phyloP scores from a whole-genome alignment of 2,329 filamentous ascomycete species.

The Byssochlamys sp. region DNA sequence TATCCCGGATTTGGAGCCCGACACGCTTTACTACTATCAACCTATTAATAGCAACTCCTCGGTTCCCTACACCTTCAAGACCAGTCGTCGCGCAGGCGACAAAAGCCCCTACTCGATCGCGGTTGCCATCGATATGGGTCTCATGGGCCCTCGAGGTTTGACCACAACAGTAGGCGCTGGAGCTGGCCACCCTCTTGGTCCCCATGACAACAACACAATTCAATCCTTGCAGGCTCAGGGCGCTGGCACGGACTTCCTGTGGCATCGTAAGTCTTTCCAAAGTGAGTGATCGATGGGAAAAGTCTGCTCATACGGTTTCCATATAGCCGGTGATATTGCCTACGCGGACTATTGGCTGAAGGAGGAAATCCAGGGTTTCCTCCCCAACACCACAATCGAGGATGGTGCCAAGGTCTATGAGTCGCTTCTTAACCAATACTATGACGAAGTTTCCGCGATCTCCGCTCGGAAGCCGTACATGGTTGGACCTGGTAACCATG shows the following conservation, averaged over 20 bases:
- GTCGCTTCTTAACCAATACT: conserved; percentile 6
- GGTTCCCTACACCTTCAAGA: conserved; percentile 12
- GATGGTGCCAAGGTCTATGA: conserved; percentile 5
- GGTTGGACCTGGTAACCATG: conserved; percentile 10
- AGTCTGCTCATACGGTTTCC: neutral
- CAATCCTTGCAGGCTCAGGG: conserved; percentile 2
- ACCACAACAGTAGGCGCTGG: conserved; percentile 5
- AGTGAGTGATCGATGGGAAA: neutral
- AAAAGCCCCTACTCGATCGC: conserved; percentile 13
- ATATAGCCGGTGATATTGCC: conserved; percentile 7
- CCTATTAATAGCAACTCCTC: conserved; percentile 8
- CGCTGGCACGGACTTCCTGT: conserved; percentile 8
- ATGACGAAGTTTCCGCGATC: conserved; percentile 5
- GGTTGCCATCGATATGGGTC: conserved; percentile 8
- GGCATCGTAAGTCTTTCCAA: conserved; percentile 5
- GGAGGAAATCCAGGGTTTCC: conserved; percentile 4
- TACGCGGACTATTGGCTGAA: conserved; percentile 10
- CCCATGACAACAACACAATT: conserved; percentile 8
- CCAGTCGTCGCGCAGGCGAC: conserved; percentile 11
- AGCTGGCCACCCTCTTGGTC: conserved; percentile 1
- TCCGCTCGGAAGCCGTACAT: conserved; percentile 7
- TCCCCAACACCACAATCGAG: conserved; percentile 3
- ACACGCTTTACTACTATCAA: conserved; percentile 16
- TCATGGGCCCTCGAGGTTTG: conserved; percentile 8
- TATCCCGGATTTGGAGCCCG: conserved; percentile 10